Base-by-base conservation (phyloP, 2,329 filamentous ascomycete genomes). In the Pestalotiopsis sp. region DNA sequence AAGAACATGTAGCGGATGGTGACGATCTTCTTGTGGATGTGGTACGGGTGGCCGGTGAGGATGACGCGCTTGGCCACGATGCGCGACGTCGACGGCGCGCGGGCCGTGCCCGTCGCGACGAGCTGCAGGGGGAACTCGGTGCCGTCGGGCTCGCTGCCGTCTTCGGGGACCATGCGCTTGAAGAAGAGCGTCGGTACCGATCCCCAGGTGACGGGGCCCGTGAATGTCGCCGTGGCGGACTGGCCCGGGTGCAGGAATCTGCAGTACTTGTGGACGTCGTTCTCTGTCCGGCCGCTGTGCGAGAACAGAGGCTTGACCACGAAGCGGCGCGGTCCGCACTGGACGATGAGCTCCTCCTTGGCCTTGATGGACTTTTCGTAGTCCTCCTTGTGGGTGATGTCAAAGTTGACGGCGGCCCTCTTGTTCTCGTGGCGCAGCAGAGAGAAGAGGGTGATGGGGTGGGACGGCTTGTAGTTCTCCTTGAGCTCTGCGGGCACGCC, bases 1-100 rank as follows among this genome's bases (percentile, higher is more conserved):
- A 99, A 99, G 87, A 99, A 99, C 97, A 99, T 99, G 87, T 99
- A 99, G 38, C 96, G 92, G 61, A 99, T 91, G 0, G 97, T 99
- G 69, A 99, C 96, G 27, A 99, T 86, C 81, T 92, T 94, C 88
- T 97, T 98, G 89, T 99, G 94, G 80, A 99, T 99, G 84, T 99
- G 97, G 87, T 94, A 98, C 0, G 97, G 96, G 78, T 99, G 95
- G 17, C 96, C 97, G 0, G 96, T 97, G 68, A 99, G 87, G 72
- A 98, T 93, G 74, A 97, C 91, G 66, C 96, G 92, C 84, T 99
- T 99, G 75, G 95, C 95, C 70, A 99, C 90, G 68, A 99, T 92
- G 52, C 96, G 91, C 76, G 78, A 90, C 78, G 81, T 95, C 80
- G 78, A 91, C 3, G 94, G 93, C 0, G 94, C 90, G 17, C 98